Conservation (phyloP, 2,329 filamentous ascomycete species). For the Lecanicillium sp. region DNA sequence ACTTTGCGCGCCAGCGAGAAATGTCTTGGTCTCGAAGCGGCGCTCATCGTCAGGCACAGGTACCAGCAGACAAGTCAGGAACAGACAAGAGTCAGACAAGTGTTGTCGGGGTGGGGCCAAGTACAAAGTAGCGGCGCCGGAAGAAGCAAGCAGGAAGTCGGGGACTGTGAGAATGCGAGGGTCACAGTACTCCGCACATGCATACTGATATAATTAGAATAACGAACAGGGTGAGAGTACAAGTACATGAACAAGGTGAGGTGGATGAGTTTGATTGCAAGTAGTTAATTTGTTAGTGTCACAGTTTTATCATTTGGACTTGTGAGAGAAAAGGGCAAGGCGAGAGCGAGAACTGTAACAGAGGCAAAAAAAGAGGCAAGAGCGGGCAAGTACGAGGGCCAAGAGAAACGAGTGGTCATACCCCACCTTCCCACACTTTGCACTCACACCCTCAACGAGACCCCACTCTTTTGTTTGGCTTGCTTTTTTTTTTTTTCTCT, state of each 20-base stretch:
- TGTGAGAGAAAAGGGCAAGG: background rate
- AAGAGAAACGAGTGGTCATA: background rate
- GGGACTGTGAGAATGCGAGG: no score
- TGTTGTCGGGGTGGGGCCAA: slow-evolving; percentile 6
- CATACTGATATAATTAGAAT: no score
- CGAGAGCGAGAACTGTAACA: background rate
- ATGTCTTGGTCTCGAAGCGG: background rate
- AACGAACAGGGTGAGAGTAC: no score
- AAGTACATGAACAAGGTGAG: no score
- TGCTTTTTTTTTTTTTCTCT: background rate
- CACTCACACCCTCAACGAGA: background rate
- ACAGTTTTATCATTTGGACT: no score
- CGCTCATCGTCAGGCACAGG: slow-evolving; percentile 9
- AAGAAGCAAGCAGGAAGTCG: slow-evolving; percentile 6
- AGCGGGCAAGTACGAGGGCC: slow-evolving; percentile 3
- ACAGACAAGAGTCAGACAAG: slow-evolving; percentile 9
- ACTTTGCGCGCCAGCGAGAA: background rate
- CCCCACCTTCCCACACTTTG: background rate
- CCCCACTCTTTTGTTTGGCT: slow-evolving; percentile 7
- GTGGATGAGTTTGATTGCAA: no score
- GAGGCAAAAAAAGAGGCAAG: background rate
- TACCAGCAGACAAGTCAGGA: slow-evolving; percentile 12
- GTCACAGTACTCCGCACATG: no score
- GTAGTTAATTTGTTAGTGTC: no score
- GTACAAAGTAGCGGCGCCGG: background rate